Evolutionary conservation across 441 rosid species (phyloP), one percentile per base, ranked within the genome.

Genomic region (Dalechampia spathulata): DNA sequence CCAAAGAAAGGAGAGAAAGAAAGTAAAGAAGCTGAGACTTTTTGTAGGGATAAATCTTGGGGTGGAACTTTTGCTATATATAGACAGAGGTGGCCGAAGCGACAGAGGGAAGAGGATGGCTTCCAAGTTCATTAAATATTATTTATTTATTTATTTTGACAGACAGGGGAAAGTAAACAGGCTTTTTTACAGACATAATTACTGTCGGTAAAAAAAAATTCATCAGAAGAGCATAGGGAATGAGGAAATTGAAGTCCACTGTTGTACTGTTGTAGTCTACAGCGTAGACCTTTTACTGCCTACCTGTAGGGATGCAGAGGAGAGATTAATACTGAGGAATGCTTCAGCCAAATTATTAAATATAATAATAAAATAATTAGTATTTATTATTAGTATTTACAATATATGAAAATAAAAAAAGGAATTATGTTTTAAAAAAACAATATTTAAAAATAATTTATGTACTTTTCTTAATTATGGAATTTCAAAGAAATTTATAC

Each of bases 221-320:
- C 54, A 6, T 36, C 39, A 36, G 39, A 52, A 49, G 62, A 57
- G 46, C 37, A 19, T 48, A 43, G 25, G 58, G 41, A 59, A 43
- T 51, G 27, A 59, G 62, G 67, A 37, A 69, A 65, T 68, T 52
- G 76, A 64, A 75, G 61, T 61, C 58, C 41, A 44, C 48, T 45
- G 22, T 20, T 36, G 54, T 40, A 44, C 48, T 45, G 22, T 20
- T 36, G 54, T 40, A 56, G 52, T 37, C 66, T 45, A 55, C 52
- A 49, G 26, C 70, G 38, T 20, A 36, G 39, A 41, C 45, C 45
- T 41, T 16, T 55, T 37, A 22, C 36, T 30, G 41, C 55, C n/a
- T 38, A 43, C 26, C 17, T 6, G 21, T 54, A 27, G 63, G 54
- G 60, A 5, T 39, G 26, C 60, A 61, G 45, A 53, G 42, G 21